Evolutionary conservation across 176 grass and related monocot genomes (phyloP).

Genomic region (Aegilops umbellulata): DNA sequence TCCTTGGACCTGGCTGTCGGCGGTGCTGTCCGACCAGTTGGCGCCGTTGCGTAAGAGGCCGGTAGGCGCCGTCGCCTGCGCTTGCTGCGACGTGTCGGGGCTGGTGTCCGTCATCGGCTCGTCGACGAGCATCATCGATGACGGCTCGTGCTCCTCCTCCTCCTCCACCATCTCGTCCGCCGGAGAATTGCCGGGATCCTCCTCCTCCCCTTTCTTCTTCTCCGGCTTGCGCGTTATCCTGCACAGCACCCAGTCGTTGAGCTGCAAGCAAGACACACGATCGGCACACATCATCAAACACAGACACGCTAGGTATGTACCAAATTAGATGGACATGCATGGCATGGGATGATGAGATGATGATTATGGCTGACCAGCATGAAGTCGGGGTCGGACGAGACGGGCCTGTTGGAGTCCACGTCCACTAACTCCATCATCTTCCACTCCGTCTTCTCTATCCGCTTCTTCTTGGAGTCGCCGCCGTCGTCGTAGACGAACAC

Average conservation of each 20-base stretch:
- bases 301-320: neutral
- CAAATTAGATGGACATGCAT: no score
- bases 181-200: neutral
- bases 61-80: neutral
- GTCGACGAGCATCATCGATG: neutral
- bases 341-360: neutral
- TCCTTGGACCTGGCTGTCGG: neutral
- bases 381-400: neutral
- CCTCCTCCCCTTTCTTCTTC: neutral
- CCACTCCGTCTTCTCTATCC: neutral
- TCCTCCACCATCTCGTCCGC: neutral
- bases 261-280: neutral
- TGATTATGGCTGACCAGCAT: neutral
- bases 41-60: neutral
- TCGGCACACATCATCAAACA: neutral
- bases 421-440: constrained; percentile 5
- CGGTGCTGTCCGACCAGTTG: neutral
- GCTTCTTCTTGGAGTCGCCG: neutral
- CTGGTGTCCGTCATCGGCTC: neutral
- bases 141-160: neutral
- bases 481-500: neutral
- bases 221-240: neutral
- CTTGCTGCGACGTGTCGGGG: neutral
- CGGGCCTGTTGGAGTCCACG: neutral
- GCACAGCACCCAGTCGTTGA: neutral